Evolutionary conservation across 371 early-diverging fungal species (phyloP).

Genomic region (Sporodiniella umbellata): DNA sequence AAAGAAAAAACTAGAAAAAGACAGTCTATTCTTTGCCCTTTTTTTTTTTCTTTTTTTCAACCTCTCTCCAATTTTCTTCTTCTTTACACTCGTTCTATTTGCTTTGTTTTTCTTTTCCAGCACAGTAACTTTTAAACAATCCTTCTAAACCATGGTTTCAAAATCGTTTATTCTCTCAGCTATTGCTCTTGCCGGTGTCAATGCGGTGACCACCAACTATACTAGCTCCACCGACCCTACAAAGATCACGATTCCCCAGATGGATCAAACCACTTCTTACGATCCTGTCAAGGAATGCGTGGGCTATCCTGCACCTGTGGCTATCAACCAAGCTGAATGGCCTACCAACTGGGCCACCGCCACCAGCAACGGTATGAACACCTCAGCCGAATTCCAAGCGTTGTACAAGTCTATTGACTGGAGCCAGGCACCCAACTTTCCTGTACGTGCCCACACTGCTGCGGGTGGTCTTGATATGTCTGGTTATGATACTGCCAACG

Average conservation of each 20-base stretch:
- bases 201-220: constrained; percentile 25
- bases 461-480: constrained; percentile 30
- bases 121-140: too few species aligned
- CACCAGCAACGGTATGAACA: constrained; percentile 41
- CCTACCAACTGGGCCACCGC: constrained; percentile 35
- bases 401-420: constrained; percentile 39
- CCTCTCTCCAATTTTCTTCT: neutral
- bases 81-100: neutral
- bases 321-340: constrained; percentile 26
- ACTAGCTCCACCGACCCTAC: constrained; percentile 24
- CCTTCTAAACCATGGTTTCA: constrained; percentile 25
- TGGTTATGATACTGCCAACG: constrained; percentile 27
- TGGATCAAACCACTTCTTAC: constrained; percentile 33
- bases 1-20: too few species aligned
- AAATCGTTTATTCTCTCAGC: constrained; percentile 15
- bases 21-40: too few species aligned
- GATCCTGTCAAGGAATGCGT: constrained; percentile 26
- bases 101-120: neutral
- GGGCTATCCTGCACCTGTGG: constrained; percentile 19
- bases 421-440: constrained; percentile 30
- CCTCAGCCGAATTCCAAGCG: constrained; percentile 27
- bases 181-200: constrained; percentile 11
- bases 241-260: constrained; percentile 30
- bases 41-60: neutral
- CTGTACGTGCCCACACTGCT: constrained; percentile 19